Percentiles rank a stretch among this genome's conserved stretches.
These are phyloP conservation scores for Cephalotrichum gorgonifer DNA, from an alignment of 2,329 filamentous ascomycete species.

Conservation along the genomic window DNA sequence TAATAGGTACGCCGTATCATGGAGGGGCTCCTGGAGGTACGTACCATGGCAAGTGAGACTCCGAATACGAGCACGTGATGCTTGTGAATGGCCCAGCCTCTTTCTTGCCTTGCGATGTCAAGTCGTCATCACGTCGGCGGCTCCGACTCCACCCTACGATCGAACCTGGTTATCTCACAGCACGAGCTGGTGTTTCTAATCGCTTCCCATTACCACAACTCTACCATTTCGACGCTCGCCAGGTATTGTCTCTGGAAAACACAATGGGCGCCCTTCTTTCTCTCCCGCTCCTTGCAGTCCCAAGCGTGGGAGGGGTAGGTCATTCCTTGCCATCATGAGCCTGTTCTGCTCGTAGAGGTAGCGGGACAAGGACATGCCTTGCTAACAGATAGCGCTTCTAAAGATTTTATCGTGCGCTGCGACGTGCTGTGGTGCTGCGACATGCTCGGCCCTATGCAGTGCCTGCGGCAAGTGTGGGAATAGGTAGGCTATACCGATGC, in stretches of 20 bases:
- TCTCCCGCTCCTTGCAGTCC: conserved; percentile 78
- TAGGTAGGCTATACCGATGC: conserved; percentile 47
- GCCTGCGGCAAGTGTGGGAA: conserved; percentile 96
- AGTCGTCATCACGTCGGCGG: too few relatives aligned
- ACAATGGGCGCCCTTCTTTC: conserved; percentile 86
- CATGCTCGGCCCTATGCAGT: conserved; percentile 90
- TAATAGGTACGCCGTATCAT: too few relatives aligned
- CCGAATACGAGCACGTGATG: too few relatives aligned
- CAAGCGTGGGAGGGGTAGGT: conserved; percentile 76
- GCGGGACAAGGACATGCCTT: not conserved
- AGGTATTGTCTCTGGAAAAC: not conserved
- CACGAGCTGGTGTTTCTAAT: not conserved
- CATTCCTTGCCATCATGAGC: conserved; percentile 1
- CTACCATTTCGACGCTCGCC: not conserved
- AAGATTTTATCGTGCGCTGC: conserved; percentile 69
- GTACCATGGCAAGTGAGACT: too few relatives aligned
- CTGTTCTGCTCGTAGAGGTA: too few relatives aligned
- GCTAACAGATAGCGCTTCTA: conserved; percentile 4
- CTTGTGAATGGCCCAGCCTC: too few relatives aligned
- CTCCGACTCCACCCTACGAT: too few relatives aligned
- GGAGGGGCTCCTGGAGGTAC: too few relatives aligned
- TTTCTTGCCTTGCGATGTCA: too few relatives aligned
- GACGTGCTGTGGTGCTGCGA: conserved; percentile 93
- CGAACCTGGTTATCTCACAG: too few relatives aligned
- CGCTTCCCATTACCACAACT: not conserved